These are phyloP conservation scores for Dipteronia sinensis DNA, from an alignment of 345 rosid genomes.

Conservation along the genomic window DNA sequence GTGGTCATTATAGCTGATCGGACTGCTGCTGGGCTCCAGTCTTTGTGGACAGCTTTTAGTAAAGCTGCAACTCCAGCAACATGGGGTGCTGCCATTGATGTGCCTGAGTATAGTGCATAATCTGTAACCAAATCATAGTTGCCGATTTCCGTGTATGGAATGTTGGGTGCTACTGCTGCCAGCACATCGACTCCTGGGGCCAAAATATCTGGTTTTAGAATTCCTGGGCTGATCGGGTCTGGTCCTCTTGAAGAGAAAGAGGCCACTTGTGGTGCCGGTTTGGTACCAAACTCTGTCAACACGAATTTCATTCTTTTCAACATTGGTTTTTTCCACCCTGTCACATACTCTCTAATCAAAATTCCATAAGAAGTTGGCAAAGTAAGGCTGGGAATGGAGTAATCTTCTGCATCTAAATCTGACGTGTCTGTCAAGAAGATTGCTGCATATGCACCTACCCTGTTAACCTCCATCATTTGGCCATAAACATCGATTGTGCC, in stretches of 20 bases:
- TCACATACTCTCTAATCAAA: constrained; percentile 18
- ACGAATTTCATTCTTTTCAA: constrained; percentile 34
- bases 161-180: constrained; percentile 37
- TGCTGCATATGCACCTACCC: constrained; percentile 39
- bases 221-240: constrained; percentile 39
- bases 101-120: constrained; percentile 42
- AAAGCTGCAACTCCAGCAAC: constrained; percentile 64
- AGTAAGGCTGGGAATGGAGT: constrained; percentile 29
- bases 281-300: constrained; percentile 31
- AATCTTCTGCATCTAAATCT: constrained; percentile 16
- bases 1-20: constrained; percentile 58
- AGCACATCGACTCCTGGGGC: constrained; percentile 51
- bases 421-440: constrained; percentile 29
- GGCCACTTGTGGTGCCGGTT: constrained; percentile 62
- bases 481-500: background rate
- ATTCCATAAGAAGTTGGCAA: constrained; percentile 21
- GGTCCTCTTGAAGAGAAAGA: constrained; percentile 72
- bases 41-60: constrained; percentile 42
- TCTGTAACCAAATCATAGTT: constrained; percentile 33
- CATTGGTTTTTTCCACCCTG: constrained; percentile 11
- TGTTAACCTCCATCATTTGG: constrained; percentile 30
- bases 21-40: constrained; percentile 48
- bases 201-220: constrained; percentile 47
- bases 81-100: constrained; percentile 63
- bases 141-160: constrained; percentile 24